Evolutionary conservation across 441 rosid genomes (phyloP).

Genomic region (Pelargonium myrrhifolium): DNA sequence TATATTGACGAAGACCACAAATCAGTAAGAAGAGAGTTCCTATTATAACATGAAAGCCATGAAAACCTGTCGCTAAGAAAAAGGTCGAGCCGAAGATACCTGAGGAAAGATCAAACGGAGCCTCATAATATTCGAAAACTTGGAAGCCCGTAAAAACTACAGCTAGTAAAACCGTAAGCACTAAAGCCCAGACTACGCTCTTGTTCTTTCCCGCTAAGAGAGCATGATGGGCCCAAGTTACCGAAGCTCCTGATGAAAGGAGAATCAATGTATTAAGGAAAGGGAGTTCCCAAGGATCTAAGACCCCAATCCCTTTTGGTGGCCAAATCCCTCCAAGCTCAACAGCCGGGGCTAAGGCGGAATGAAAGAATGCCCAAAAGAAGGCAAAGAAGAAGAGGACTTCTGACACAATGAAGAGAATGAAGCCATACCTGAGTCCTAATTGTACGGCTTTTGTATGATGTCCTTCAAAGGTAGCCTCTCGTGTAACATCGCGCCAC

Average conservation of each 20-base stretch:
- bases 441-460: neutral
- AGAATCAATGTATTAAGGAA: neutral
- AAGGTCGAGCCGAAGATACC: slow-evolving; percentile 11
- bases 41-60: slow-evolving; percentile 15
- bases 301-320: neutral
- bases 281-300: slow-evolving; percentile 1
- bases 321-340: neutral
- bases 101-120: neutral
- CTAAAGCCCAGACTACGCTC: neutral
- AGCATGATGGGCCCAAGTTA: neutral
- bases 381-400: slow-evolving; percentile 5
- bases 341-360: neutral
- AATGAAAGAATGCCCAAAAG: slow-evolving; percentile 6
- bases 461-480: neutral
- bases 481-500: neutral
- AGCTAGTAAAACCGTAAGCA: neutral
- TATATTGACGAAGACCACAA: slow-evolving; percentile 9
- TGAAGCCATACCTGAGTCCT: neutral
- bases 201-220: neutral
- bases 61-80: slow-evolving; percentile 12
- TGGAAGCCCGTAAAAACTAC: neutral
- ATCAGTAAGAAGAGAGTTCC: slow-evolving; percentile 10
- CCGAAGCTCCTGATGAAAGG: neutral
- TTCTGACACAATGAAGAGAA: neutral
- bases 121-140: neutral